phyloP scores from a whole-genome alignment of 1,139 yeast species.

The Yamadazyma friedrichii region DNA sequence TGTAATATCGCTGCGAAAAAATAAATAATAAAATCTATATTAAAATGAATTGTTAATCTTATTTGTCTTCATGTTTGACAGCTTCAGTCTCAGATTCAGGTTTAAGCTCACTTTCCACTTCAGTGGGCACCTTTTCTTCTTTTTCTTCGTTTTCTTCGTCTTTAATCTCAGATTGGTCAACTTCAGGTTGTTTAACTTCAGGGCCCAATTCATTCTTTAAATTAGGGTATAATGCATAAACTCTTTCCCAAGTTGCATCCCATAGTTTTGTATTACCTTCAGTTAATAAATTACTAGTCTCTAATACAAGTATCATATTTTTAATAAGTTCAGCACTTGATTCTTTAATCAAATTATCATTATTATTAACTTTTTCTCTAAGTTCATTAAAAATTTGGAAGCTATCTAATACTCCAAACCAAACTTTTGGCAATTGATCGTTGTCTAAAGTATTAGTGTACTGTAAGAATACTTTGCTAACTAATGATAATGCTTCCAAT shows the following conservation, averaged over 20 bases:
- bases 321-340: conserved; percentile 63
- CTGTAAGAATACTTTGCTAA: conserved; percentile 72
- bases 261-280: conserved; percentile 26
- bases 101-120: neutral
- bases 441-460: conserved; percentile 26
- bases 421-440: conserved; percentile 26
- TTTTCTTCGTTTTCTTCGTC: neutral
- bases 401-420: conserved; percentile 38
- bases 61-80: neutral
- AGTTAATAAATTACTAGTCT: conserved; percentile 24
- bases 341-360: conserved; percentile 47
- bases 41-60: neutral
- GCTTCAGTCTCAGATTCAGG: neutral
- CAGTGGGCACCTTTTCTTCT: neutral
- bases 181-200: neutral
- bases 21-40: neutral
- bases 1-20: neutral
- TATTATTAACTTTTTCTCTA: conserved; percentile 23
- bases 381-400: conserved; percentile 27
- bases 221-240: conserved; percentile 46
- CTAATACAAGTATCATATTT: conserved; percentile 49
- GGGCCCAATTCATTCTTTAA: conserved; percentile 29
- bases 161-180: neutral
- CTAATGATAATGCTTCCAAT: conserved; percentile 60
- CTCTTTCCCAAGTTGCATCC: conserved; percentile 41